Evolutionary conservation across 2,329 filamentous ascomycete species (phyloP).

Genomic region (Purpureocillium lavendulum): DNA sequence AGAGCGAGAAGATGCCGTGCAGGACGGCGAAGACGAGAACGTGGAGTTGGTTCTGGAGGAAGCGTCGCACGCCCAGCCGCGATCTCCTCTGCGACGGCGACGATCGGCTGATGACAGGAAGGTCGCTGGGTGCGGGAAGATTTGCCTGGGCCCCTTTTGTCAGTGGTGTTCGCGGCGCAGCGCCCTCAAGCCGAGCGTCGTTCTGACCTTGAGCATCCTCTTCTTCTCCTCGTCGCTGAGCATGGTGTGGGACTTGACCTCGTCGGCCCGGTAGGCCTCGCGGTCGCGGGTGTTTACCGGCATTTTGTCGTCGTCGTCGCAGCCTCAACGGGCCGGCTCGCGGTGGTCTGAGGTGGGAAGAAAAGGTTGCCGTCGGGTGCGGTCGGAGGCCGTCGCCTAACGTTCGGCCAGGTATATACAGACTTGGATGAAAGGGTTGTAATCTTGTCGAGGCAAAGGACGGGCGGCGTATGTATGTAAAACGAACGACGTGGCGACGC

Average conservation of each 20-base stretch:
- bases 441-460: too few species aligned
- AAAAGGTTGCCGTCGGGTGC: background rate
- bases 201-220: conserved; percentile 25
- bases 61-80: conserved; percentile 50
- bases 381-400: too few species aligned
- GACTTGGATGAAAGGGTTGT: too few species aligned
- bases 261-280: conserved; percentile 31
- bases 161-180: background rate
- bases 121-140: conserved; percentile 25
- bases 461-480: background rate
- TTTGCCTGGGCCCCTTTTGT: conserved; percentile 20
- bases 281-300: conserved; percentile 26
- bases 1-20: conserved; percentile 80
- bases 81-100: conserved; percentile 24
- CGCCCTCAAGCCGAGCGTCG: background rate
- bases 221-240: conserved; percentile 27
- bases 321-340: conserved; percentile 19
- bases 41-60: conserved; percentile 56
- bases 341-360: background rate
- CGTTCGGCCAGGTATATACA: too few species aligned
- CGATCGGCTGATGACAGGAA: conserved; percentile 15
- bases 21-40: conserved; percentile 59
- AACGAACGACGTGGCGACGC: conserved; percentile 1
- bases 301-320: conserved; percentile 18
- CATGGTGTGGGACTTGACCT: conserved; percentile 22